phyloP scores from a whole-genome alignment of 768 basidiomycete genomes.

The Kwoniella bestiolae region DNA sequence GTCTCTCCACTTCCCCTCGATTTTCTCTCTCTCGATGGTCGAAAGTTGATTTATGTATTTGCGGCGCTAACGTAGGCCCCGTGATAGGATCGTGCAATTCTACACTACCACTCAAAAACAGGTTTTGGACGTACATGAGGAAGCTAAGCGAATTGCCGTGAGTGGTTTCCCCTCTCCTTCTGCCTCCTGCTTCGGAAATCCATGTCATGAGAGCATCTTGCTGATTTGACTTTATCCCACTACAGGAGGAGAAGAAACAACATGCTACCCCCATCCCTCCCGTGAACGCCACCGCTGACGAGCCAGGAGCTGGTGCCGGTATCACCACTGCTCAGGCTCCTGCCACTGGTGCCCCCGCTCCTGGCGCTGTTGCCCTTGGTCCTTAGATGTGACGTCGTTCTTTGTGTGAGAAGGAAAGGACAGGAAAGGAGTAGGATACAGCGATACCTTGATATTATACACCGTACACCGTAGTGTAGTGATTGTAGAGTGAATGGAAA shows the following conservation, averaged over 20 bases:
- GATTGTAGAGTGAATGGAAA: slow-evolving; percentile 1
- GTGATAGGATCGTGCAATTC: slow-evolving; percentile 66
- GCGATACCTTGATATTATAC: not conserved
- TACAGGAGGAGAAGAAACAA: slow-evolving; percentile 52
- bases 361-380: slow-evolving; percentile 16
- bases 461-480: not conserved
- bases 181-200: no score
- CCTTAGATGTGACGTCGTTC: not conserved
- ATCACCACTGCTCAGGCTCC: slow-evolving; percentile 20
- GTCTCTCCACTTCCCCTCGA: no score
- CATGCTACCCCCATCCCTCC: slow-evolving; percentile 16
- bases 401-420: not conserved
- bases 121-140: slow-evolving; percentile 87
- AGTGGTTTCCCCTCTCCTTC: slow-evolving; percentile 20
- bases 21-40: not conserved
- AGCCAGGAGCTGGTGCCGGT: slow-evolving; percentile 24
- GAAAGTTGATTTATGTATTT: slow-evolving; percentile 1
- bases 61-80: slow-evolving; percentile 21
- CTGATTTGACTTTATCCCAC: not conserved
- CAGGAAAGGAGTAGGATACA: not conserved
- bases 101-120: slow-evolving; percentile 90
- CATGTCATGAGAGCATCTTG: not conserved
- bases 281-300: slow-evolving; percentile 22
- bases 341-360: slow-evolving; percentile 19
- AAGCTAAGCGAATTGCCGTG: slow-evolving; percentile 78